Conservation (phyloP, 2,329 filamentous ascomycete species). For the Cladosporium sp. region DNA sequence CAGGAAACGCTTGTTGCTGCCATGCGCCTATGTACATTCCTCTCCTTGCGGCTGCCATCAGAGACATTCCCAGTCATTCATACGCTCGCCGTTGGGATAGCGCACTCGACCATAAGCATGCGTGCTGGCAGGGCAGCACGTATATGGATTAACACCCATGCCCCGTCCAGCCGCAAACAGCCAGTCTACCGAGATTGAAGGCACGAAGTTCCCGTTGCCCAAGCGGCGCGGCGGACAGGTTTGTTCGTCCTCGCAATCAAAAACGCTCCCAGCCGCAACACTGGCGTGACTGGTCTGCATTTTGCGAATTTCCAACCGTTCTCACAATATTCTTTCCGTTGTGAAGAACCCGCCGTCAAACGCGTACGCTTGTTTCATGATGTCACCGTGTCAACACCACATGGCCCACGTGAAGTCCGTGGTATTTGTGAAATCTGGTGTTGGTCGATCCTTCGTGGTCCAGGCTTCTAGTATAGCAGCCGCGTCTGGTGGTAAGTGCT, state of each 20-base stretch:
- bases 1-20: background rate
- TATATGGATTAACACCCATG: background rate
- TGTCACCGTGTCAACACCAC: background rate
- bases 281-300: background rate
- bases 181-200: conserved; percentile 10
- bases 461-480: background rate
- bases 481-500: background rate
- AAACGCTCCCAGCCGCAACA: background rate
- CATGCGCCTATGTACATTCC: background rate
- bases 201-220: background rate
- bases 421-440: too few relatives aligned
- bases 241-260: conserved; percentile 10
- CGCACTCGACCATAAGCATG: background rate
- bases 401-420: too few relatives aligned
- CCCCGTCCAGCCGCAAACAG: background rate
- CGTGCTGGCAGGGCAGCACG: background rate
- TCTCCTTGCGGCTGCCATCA: background rate
- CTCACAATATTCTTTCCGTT: background rate
- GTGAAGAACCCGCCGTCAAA: background rate
- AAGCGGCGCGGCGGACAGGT: background rate
- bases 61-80: background rate
- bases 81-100: background rate
- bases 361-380: conserved; percentile 7
- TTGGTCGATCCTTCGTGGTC: background rate
- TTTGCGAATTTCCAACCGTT: background rate